A percentile compares a stretch with the other conserved stretches of the same genome.
phyloP scores from a whole-genome alignment of 2,329 filamentous ascomycete species.

The Plenodomus tracheiphilus region DNA sequence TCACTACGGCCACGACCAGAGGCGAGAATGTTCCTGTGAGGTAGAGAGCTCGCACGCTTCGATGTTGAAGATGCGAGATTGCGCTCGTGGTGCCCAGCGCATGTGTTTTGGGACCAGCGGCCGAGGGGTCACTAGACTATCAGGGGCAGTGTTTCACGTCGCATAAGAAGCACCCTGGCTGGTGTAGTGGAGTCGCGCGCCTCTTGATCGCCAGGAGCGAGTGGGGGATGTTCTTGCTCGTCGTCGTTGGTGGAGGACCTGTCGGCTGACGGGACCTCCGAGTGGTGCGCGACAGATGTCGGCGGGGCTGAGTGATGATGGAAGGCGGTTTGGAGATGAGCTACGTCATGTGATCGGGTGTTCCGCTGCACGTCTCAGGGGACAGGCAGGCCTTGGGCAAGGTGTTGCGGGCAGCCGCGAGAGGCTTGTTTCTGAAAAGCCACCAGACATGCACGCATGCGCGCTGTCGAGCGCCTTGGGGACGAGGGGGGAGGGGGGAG shows the following conservation, averaged over 20 bases:
- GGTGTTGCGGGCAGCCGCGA: conserved; percentile 2
- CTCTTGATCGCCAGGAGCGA: not conserved
- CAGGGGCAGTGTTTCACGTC: conserved; percentile 44
- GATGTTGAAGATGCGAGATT: conserved; percentile 11
- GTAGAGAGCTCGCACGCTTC: conserved; percentile 16
- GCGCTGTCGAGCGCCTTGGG: not conserved
- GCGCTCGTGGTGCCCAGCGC: conserved; percentile 20
- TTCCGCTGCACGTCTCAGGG: conserved; percentile 4
- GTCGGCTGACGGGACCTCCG: conserved; percentile 6
- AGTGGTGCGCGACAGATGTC: conserved; percentile 7
- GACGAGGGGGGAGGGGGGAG: too few species aligned
- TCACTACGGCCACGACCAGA: conserved; percentile 25
- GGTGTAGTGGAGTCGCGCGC: conserved; percentile 11
- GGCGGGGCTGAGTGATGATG: conserved; percentile 3
- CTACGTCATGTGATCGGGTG: conserved; percentile 10
- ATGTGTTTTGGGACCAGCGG: conserved; percentile 37
- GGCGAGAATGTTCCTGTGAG: conserved; percentile 10
- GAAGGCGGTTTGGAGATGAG: not conserved
- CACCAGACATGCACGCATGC: not conserved
- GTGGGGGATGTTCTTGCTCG: conserved; percentile 3
- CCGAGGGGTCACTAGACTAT: conserved; percentile 25
- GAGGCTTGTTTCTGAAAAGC: conserved; percentile 8
- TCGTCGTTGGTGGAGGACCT: conserved; percentile 4
- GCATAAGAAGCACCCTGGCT: conserved; percentile 24
- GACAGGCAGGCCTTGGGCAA: conserved; percentile 2